Evolutionary conservation across 495 filamentous ascomycete species (phyloP).

Genomic region (Annulohypoxylon maeteangense): DNA sequence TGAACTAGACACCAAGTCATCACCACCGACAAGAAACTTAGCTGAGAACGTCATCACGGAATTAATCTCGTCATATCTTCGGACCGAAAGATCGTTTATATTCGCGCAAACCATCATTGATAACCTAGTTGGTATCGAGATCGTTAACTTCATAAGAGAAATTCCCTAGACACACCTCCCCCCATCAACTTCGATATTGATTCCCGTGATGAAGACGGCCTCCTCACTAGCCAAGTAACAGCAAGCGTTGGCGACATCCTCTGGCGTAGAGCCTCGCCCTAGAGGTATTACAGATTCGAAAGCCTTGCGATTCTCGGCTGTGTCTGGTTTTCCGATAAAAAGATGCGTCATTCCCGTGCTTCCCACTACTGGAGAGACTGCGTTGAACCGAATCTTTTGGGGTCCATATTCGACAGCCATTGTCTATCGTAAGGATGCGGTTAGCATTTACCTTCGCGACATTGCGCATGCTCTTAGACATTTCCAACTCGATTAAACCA

Average conservation of each 20-base stretch:
- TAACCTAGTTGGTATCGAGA: background rate
- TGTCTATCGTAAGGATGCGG: conserved; percentile 51
- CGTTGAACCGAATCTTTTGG: conserved; percentile 72
- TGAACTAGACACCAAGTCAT: conserved; percentile 15
- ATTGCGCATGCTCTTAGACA: background rate
- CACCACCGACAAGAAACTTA: background rate
- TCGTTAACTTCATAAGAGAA: background rate
- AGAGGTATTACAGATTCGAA: conserved; percentile 75
- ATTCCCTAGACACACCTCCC: conserved; percentile 54
- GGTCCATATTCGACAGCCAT: conserved; percentile 75
- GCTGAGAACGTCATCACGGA: background rate
- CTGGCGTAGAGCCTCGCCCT: conserved; percentile 69
- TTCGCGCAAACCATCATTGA: background rate
- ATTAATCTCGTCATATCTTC: conserved; percentile 11
- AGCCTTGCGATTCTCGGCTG: conserved; percentile 72
- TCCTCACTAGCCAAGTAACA: conserved; percentile 75
- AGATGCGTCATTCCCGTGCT: conserved; percentile 72
- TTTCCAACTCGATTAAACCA: background rate
- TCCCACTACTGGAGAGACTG: conserved; percentile 69
- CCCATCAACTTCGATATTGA: conserved; percentile 69
- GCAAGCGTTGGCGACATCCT: conserved; percentile 74
- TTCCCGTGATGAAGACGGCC: conserved; percentile 75
- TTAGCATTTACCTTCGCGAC: conserved; percentile 7
- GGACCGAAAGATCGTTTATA: conserved; percentile 15
- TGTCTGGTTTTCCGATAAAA: conserved; percentile 74